Evolutionary conservation across 306 rosid species (phyloP).

Genomic region (Hippophae gyantsensis): DNA sequence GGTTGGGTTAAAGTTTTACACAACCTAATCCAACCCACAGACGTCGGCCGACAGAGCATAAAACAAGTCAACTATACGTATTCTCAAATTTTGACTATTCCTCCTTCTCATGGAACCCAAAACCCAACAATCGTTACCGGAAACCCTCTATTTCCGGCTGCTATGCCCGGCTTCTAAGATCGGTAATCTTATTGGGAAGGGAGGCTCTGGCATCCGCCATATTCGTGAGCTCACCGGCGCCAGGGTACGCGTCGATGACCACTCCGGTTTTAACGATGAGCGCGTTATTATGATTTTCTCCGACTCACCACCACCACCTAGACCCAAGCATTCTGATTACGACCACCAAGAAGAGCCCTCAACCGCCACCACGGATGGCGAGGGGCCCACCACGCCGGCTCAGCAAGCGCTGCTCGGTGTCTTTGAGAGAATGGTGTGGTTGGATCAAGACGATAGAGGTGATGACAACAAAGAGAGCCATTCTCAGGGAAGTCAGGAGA

Average conservation of each 20-base stretch:
- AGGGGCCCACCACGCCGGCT: constrained; percentile 32
- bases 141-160: constrained; percentile 39
- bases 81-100: no score
- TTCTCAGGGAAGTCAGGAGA: background rate
- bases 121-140: constrained; percentile 13
- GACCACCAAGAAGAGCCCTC: constrained; percentile 5
- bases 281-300: constrained; percentile 30
- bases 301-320: constrained; percentile 10
- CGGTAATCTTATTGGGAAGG: constrained; percentile 21
- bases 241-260: constrained; percentile 35
- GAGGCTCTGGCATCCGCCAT: constrained; percentile 23
- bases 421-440: constrained; percentile 37
- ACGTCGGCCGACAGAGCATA: no score
- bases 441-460: constrained; percentile 16
- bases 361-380: constrained; percentile 14
- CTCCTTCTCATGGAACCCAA: no score
- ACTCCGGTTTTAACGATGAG: constrained; percentile 35
- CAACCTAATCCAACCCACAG: no score
- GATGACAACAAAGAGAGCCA: no score
- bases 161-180: constrained; percentile 43
- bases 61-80: no score
- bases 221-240: constrained; percentile 30
- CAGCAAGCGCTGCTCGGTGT: constrained; percentile 53
- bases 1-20: no score
- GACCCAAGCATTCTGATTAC: constrained; percentile 3